Percentiles rank a stretch among this genome's conserved stretches.
Evolutionary conservation across 192 early-diverging fungal species (phyloP).

Genomic region (Diversispora epigaea): DNA sequence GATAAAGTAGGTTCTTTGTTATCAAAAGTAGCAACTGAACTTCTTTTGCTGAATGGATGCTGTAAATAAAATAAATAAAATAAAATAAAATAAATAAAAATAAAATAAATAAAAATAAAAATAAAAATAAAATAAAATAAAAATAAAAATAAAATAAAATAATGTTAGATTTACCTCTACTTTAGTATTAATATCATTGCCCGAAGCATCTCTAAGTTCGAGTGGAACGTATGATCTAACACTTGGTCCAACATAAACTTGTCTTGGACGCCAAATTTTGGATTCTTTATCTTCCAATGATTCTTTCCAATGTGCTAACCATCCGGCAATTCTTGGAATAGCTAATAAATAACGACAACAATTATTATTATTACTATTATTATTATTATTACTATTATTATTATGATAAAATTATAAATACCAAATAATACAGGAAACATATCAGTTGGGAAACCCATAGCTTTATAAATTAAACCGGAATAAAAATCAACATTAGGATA

Average conservation of each 20-base stretch:
- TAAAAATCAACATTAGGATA: slow-evolving; percentile 59
- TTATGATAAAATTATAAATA: slow-evolving; percentile 32
- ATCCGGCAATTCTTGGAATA: slow-evolving; percentile 53
- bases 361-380: neutral
- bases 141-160: neutral
- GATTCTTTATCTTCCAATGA: slow-evolving; percentile 50
- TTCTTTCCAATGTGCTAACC: slow-evolving; percentile 69
- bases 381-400: neutral
- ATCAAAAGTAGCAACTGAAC: neutral
- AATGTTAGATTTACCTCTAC: neutral
- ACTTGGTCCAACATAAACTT: slow-evolving; percentile 58
- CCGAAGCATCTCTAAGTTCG: slow-evolving; percentile 18
- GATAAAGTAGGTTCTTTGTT: neutral
- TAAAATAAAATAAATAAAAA: neutral
- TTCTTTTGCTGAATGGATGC: slow-evolving; percentile 16
- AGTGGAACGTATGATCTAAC: slow-evolving; percentile 47
- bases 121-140: neutral
- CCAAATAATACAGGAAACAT: slow-evolving; percentile 73
- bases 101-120: neutral
- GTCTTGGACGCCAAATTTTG: slow-evolving; percentile 67
- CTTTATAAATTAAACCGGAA: slow-evolving; percentile 62
- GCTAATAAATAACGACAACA: slow-evolving; percentile 14
- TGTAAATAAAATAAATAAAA: neutral
- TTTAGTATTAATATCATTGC: neutral
- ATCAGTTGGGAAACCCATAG: slow-evolving; percentile 71